phyloP scores from a whole-genome alignment of 1,284 basidiomycete genomes.

The Vanrija sp. region DNA sequence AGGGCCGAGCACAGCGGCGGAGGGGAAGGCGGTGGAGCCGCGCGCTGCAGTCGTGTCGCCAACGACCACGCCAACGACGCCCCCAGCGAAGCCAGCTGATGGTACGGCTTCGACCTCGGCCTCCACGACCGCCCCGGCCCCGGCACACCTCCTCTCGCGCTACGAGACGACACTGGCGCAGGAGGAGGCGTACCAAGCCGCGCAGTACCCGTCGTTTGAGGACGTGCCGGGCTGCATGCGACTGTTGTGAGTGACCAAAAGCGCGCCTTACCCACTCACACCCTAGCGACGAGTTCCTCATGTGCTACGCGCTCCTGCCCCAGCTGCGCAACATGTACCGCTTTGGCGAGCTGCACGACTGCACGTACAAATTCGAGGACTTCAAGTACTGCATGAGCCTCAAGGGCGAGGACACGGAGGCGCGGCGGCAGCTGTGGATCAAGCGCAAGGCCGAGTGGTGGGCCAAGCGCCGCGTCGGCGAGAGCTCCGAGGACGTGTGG shows the following conservation, averaged over 20 bases:
- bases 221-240: slow-evolving; percentile 76
- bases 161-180: slow-evolving; percentile 39
- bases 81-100: too few species aligned
- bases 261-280: not conserved
- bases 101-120: too few species aligned
- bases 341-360: slow-evolving; percentile 72
- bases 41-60: too few species aligned
- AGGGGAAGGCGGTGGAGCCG: not conserved
- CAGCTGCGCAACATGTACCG: slow-evolving; percentile 85
- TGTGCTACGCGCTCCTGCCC: slow-evolving; percentile 72
- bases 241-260: slow-evolving; percentile 55
- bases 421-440: slow-evolving; percentile 77
- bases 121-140: not conserved
- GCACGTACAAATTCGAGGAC: slow-evolving; percentile 76
- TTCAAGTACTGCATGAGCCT: slow-evolving; percentile 93
- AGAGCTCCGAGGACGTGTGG: slow-evolving; percentile 93
- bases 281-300: slow-evolving; percentile 64
- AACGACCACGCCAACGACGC: too few species aligned
- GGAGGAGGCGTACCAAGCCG: slow-evolving; percentile 43
- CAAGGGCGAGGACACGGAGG: slow-evolving; percentile 71
- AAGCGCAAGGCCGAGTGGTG: slow-evolving; percentile 83
- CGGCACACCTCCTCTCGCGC: slow-evolving; percentile 21
- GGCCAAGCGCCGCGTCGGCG: slow-evolving; percentile 67
- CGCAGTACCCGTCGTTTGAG: slow-evolving; percentile 62
- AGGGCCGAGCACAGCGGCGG: not conserved